Base-by-base conservation (phyloP, 495 filamentous ascomycete genomes). In the Podospora pseudocomata region DNA sequence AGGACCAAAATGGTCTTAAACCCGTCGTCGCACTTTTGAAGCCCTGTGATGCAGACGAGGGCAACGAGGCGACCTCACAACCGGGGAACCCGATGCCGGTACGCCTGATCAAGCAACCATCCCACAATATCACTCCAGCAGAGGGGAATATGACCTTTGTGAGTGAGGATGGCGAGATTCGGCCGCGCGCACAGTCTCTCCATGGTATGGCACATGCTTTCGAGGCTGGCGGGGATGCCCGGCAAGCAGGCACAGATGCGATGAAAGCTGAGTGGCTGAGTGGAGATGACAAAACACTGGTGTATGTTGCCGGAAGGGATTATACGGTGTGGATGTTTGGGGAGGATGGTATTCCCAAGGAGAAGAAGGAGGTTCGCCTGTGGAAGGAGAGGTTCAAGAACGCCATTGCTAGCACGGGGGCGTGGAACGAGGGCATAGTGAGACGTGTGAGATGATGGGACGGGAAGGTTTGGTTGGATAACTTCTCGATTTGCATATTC, bases 281-380 rank as follows among this genome's bases (percentile, higher is more conserved):
- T 2, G 61, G 67, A 15, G 67, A 68, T 26, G 67, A 65, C 15
- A 68, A 49, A 28, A 68, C 67, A n/a, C 28, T 68, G 67, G 39
- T 68, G 1, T 68, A 64, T 59, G 67, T 65, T 3, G 4, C 19
- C 19, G 67, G 67, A 16, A 68, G 57, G 55, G 62, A 68, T 53
- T 68, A 68, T 56, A 64, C 67, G 19, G 55, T 68, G 18, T 68
- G 67, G 67, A 60, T 32, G 27, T 64, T 68, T 65, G 67, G 67
- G 19, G 66, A 68, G 13, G 60, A 20, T 9, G 39, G 23, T 16
- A 27, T n/a, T n/a, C 15, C 13, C 27, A 63, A 68, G 60, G 54
- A 56, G 19, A 32, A 32, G 7, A 32, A 32, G 30, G 30, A 32
- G 4, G 54, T 6, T 18, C 54, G 54, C 4, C 4, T 20, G 19